Percentiles rank a stretch among this genome's conserved stretches.
Conservation (phyloP, 2,329 filamentous ascomycete genomes). For the Sporothrix euskadiensis region DNA sequence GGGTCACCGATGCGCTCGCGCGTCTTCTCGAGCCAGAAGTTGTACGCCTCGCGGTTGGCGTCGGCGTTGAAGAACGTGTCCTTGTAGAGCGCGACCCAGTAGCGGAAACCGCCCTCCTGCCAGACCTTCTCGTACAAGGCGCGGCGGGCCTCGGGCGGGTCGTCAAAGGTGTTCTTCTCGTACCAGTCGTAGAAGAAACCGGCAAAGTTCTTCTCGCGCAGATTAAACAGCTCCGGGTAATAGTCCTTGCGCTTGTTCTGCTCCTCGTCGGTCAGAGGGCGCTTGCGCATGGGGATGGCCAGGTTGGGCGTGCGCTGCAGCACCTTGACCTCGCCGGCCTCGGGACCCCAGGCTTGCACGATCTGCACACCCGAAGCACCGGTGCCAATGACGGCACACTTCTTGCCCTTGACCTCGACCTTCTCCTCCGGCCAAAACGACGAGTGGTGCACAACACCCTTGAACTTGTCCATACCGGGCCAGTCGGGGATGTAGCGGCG, state of each 20-base stretch:
- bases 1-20: constrained; percentile 53
- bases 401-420: constrained; percentile 59
- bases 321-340: constrained; percentile 55
- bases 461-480: constrained; percentile 60
- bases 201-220: constrained; percentile 55
- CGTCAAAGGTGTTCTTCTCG: constrained; percentile 58
- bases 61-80: constrained; percentile 50
- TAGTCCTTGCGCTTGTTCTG: constrained; percentile 49
- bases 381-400: constrained; percentile 63
- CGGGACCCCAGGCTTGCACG: constrained; percentile 59
- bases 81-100: constrained; percentile 56
- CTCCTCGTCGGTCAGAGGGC: constrained; percentile 50
- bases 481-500: constrained; percentile 63
- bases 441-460: constrained; percentile 60
- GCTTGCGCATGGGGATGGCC: constrained; percentile 61
- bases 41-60: constrained; percentile 55
- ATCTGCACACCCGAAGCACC: constrained; percentile 66
- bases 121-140: constrained; percentile 52
- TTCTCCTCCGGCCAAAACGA: constrained; percentile 61
- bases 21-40: constrained; percentile 57
- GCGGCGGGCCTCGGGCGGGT: constrained; percentile 51
- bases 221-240: constrained; percentile 55
- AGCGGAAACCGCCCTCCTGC: constrained; percentile 55
- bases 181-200: constrained; percentile 60
- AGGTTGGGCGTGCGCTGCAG: constrained; percentile 70